Base-by-base conservation (phyloP, 352 stramenopile species). In the Thraustochytrium striatum region DNA sequence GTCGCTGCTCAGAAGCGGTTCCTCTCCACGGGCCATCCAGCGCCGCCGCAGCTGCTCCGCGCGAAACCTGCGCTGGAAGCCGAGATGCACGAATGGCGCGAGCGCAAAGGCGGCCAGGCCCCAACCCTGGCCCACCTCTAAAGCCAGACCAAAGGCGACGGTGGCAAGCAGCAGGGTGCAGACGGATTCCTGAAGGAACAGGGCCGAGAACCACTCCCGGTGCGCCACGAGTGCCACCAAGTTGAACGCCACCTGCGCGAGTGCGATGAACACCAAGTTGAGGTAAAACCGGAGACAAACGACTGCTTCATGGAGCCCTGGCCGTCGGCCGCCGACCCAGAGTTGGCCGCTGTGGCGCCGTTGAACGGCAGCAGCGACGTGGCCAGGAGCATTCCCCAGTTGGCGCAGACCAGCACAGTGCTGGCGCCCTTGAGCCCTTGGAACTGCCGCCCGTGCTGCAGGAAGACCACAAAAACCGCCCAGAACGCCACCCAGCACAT, bases 381-480 rank as follows among this genome's bases (percentile, higher is more conserved):
- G 39, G 39, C 69, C n/a, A 79, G 69, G 28, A 79, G 69, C 50
- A 72, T 52, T 33, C 39, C 16, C n/a, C 53, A 79, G 69, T 79
- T 73, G 25, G 69, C 69, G 38, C 50, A 69, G 28, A 79, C 35
- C 8, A 79, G 47, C 9, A 79, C 7, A 3, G 25, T 59, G 7
- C n/a, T 30, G 28, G 52, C n/a, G 0, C 9, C 28, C 38, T 16
- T 11, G 16, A 79, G 39, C 25, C 69, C 39, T 16, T 58, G 30
- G 38, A 79, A 79, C 43, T 58, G 38, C 50, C 35, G 52, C 16
- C 69, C 69, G 0, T 79, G 44, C 69, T 52, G 72, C 8, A 73
- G 19, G n/a, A 62, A 79, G 2, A 79, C 69, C 9, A 79, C 28
- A 13, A 50, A 65, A 7, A 79, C 69, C 19, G 72, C 44, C 50